Conservation (phyloP, 1,139 yeast species). For the Zygotorulaspora mrakii region DNA sequence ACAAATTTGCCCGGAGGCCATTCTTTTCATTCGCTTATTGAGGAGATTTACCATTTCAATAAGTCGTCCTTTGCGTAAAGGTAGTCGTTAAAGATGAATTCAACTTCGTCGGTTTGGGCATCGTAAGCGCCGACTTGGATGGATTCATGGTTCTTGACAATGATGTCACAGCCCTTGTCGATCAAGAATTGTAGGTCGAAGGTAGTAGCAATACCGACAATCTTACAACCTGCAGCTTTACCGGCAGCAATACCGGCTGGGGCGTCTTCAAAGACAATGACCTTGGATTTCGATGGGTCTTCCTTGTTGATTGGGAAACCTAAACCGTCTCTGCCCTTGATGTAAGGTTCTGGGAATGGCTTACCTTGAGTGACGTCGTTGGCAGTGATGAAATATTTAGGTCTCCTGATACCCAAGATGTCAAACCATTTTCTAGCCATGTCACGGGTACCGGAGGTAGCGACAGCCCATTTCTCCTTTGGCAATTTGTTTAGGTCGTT, state of each 20-base stretch:
- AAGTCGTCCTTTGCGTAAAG: conserved; percentile 38
- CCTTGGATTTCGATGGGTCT: conserved; percentile 41
- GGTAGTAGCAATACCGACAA: conserved; percentile 80
- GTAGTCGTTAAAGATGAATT: conserved; percentile 38
- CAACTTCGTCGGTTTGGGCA: conserved; percentile 37
- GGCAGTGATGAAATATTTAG: conserved; percentile 75
- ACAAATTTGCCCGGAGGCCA: conserved; percentile 5
- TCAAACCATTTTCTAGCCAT: conserved; percentile 79
- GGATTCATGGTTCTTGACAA: conserved; percentile 63
- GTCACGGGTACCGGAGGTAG: conserved; percentile 74
- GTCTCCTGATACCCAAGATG: conserved; percentile 57
- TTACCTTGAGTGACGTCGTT: conserved; percentile 73
- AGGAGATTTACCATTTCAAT: conserved; percentile 31
- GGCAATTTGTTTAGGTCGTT: conserved; percentile 37
- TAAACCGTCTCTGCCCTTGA: conserved; percentile 56
- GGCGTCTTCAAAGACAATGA: conserved; percentile 78
- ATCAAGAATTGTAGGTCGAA: conserved; percentile 66
- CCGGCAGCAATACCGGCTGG: conserved; percentile 86
- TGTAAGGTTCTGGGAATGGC: conserved; percentile 83
- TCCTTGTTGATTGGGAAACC: conserved; percentile 46
- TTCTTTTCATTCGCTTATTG: not conserved
- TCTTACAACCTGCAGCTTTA: conserved; percentile 76
- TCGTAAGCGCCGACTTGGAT: conserved; percentile 42
- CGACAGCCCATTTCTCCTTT: conserved; percentile 70
- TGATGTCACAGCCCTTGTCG: conserved; percentile 75